Conservation (phyloP, 805 yeast genomes). For the Wickerhamiella nectarea region DNA sequence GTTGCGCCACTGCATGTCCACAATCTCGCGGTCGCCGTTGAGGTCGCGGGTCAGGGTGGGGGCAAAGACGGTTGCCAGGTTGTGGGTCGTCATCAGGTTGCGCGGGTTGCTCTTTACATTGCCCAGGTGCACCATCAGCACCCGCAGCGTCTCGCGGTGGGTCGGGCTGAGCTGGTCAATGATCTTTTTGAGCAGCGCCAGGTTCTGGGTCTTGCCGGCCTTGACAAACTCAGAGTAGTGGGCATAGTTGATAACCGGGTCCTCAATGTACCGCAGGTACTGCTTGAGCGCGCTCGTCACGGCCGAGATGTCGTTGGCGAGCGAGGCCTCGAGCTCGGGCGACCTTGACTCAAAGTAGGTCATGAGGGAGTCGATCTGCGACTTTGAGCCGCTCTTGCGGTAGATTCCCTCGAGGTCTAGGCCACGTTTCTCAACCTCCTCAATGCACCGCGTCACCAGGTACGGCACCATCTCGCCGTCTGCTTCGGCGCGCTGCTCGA, state of each 20-base stretch:
- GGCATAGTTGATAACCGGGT: slow-evolving; percentile 65
- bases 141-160: slow-evolving; percentile 43
- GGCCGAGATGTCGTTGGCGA: slow-evolving; percentile 63
- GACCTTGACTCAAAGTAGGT: slow-evolving; percentile 26
- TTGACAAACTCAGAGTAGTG: slow-evolving; percentile 54
- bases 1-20: slow-evolving; percentile 71
- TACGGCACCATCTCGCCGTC: slow-evolving; percentile 58
- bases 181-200: slow-evolving; percentile 35
- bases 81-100: slow-evolving; percentile 74
- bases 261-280: slow-evolving; percentile 70
- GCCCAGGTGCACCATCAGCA: slow-evolving; percentile 51
- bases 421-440: slow-evolving; percentile 67
- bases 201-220: slow-evolving; percentile 31
- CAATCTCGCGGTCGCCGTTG: slow-evolving; percentile 66
- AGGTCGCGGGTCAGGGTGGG: slow-evolving; percentile 78
- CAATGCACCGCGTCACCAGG: slow-evolving; percentile 55
- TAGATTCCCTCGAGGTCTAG: slow-evolving; percentile 75
- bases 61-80: slow-evolving; percentile 84
- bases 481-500: slow-evolving; percentile 46
- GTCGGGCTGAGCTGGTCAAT: slow-evolving; percentile 48
- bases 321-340: slow-evolving; percentile 28
- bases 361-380: slow-evolving; percentile 41
- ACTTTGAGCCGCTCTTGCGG: slow-evolving; percentile 72
- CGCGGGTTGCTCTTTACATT: slow-evolving; percentile 38
- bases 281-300: slow-evolving; percentile 78